These are phyloP conservation scores for Verticillium longisporum DNA, from an alignment of 2,329 filamentous ascomycete genomes.

Conservation along the genomic window DNA sequence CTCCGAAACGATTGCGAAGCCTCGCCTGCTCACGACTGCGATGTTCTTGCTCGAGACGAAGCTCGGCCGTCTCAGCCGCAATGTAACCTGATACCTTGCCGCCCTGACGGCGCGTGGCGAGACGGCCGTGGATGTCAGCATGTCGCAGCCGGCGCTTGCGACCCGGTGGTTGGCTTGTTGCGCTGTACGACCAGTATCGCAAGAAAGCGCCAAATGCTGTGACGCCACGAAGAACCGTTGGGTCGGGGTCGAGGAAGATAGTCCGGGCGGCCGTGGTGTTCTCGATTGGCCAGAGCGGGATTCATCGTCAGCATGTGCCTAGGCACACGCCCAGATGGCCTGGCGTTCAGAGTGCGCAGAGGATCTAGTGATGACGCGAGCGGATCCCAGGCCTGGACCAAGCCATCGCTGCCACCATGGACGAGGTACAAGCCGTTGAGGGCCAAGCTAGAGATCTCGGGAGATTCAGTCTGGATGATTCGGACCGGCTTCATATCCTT, in stretches of 20 bases:
- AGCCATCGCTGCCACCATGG: constrained; percentile 87
- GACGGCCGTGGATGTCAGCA: constrained; percentile 49
- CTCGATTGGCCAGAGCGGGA: constrained; percentile 56
- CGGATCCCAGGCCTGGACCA: constrained; percentile 97
- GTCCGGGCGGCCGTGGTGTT: constrained; percentile 78
- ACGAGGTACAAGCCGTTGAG: constrained; percentile 82
- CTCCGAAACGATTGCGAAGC: constrained; percentile 74
- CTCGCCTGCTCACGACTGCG: constrained; percentile 61
- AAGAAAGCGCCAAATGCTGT: constrained; percentile 82
- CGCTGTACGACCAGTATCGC: constrained; percentile 91
- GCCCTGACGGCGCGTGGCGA: constrained; percentile 47
- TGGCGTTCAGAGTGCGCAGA: constrained; percentile 79
- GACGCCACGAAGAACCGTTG: constrained; percentile 77
- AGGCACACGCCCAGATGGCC: constrained; percentile 74
- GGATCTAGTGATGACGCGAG: constrained; percentile 72
- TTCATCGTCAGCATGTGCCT: constrained; percentile 56
- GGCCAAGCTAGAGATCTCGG: constrained; percentile 75
- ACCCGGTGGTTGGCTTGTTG: constrained; percentile 66
- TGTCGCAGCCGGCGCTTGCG: constrained; percentile 75
- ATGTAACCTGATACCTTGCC: constrained; percentile 76
- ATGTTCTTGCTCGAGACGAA: constrained; percentile 65
- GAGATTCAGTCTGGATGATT: constrained; percentile 83
- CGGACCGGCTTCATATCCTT: constrained; percentile 64
- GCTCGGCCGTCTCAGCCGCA: constrained; percentile 73
- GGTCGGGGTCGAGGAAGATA: constrained; percentile 80